Percentiles rank a stretch among this genome's conserved stretches.
Conservation (phyloP, 768 basidiomycete species). For the Xanthoconium purpureum region DNA sequence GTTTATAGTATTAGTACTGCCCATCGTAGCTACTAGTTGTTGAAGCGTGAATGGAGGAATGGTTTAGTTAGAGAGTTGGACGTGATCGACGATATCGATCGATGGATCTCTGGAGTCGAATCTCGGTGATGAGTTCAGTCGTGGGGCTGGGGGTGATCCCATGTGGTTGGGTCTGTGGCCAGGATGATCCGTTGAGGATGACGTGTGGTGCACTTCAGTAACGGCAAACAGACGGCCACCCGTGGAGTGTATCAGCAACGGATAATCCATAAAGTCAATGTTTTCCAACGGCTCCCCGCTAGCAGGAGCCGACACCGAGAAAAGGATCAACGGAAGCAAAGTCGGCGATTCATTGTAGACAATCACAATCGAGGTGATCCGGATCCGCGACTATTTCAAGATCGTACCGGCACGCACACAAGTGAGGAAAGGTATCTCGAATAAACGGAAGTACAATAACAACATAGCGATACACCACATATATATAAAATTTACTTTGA, state of each 20-base stretch:
- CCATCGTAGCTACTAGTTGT: background rate
- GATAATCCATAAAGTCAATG: too few species aligned
- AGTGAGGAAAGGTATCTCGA: constrained; percentile 27
- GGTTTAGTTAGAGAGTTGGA: too few species aligned
- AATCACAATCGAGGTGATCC: background rate
- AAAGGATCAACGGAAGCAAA: background rate
- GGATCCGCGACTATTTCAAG: background rate
- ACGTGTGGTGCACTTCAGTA: background rate
- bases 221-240: background rate
- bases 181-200: background rate
- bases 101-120: background rate
- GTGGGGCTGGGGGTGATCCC: too few species aligned
- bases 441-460: constrained; percentile 32
- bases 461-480: constrained; percentile 32
- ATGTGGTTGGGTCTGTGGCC: too few species aligned
- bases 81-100: background rate
- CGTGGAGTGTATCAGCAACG: background rate
- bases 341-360: background rate
- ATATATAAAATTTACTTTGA: constrained; percentile 43
- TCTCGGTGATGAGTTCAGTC: too few species aligned
- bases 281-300: too few species aligned
- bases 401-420: background rate
- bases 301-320: background rate
- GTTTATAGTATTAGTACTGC: background rate
- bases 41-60: background rate